Evolutionary conservation across 345 rosid genomes (phyloP), one percentile per base, ranked within the genome.

Genomic region (Moricandia moricandioides): DNA sequence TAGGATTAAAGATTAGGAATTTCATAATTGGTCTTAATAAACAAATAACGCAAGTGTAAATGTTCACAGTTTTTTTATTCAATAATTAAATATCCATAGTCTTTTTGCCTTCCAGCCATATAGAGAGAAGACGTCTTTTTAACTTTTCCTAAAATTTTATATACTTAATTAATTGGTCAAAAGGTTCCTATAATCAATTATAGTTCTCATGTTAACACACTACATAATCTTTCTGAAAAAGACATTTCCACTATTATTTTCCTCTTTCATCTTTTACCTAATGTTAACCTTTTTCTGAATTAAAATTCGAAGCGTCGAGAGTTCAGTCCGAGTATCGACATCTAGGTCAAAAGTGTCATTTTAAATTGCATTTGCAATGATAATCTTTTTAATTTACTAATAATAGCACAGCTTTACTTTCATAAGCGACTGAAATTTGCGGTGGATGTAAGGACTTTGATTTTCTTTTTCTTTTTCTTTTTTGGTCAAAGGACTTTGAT

Each of bases 51-150:
- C 33, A 56, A 56, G 33, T 56, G 61, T 18, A 8, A 8, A 4
- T 18, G 58, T 54, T 10, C 58, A 18, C n/a, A 0, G 14, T 45
- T 45, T 45, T 11, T 21, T 21, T 21, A 21, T 21, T 21, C 3
- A 40, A 6, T 13, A 51, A 51, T 16, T 16, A 51, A 51, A 51
- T 51, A 17, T 54, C 30, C 6, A 24, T 54, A 54, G n/a, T 8
- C 9, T 54, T 54, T 21, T 10, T 26, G 3, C 17, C 7, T 45
- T n/a, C 16, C 17, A 45, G 52, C 2, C 17, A 45, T n/a, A 8
- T 84, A 82, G 77, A 47, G 86, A 85, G 77, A 61, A 65, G 75
- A 78, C 79, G 80, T 77, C 52, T 57, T 58, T 13, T 11, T 6
- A 24, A 21, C 24, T 21, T 2, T 21, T 21, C 24, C 24, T 21